A percentile compares a stretch with the other conserved stretches of the same genome.
These are phyloP conservation scores for Daldinia sp. DNA, from an alignment of 2,329 filamentous ascomycete genomes.

Conservation along the genomic window DNA sequence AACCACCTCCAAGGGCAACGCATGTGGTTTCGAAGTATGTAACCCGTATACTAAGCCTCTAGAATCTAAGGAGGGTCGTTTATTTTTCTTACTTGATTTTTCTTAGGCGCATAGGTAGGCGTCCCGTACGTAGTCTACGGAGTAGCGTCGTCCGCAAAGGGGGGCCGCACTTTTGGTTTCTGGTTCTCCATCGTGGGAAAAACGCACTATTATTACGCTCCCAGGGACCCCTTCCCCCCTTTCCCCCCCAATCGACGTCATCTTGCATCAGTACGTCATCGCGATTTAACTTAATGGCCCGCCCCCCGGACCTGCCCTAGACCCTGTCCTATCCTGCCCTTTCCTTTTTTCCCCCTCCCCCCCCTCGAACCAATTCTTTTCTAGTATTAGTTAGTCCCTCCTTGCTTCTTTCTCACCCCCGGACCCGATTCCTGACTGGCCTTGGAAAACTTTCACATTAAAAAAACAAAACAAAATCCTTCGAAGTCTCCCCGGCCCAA, in stretches of 20 bases:
- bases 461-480: conserved; percentile 16
- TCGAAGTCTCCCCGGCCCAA: neutral
- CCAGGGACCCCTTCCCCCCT: neutral
- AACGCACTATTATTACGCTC: conserved; percentile 10
- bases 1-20: neutral
- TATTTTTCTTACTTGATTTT: neutral
- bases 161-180: conserved; percentile 6
- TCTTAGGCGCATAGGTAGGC: neutral
- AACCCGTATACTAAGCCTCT: neutral
- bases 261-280: conserved; percentile 34
- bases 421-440: neutral
- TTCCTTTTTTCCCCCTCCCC: neutral
- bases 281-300: neutral
- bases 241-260: conserved; percentile 26
- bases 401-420: neutral
- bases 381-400: neutral
- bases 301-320: conserved; percentile 7
- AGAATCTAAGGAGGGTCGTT: neutral
- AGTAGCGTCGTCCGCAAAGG: conserved; percentile 25
- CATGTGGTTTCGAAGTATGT: neutral
- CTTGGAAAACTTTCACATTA: neutral
- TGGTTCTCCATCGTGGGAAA: conserved; percentile 29
- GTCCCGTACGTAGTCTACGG: conserved; percentile 9
- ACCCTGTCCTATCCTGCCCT: conserved; percentile 8
- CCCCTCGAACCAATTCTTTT: conserved; percentile 1